Conservation (phyloP, 2,329 filamentous ascomycete species). For the Cordyceps javanica region DNA sequence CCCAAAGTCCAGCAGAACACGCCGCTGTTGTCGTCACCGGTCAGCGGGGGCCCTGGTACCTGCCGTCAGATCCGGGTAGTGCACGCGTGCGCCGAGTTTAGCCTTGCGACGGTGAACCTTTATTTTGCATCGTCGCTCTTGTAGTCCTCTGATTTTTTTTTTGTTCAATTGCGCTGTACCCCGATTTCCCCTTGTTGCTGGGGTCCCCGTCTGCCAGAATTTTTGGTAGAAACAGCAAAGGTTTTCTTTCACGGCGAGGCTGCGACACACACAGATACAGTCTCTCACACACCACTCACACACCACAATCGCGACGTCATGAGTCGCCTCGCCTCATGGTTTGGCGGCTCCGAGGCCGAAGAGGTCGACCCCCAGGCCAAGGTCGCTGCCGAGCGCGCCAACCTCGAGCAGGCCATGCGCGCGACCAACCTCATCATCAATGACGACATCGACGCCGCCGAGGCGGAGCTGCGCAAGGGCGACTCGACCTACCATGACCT, state of each 20-base stretch:
- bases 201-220: too few relatives aligned
- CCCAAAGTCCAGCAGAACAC: background rate
- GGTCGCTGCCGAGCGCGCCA: slow-evolving; percentile 40
- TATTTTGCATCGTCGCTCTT: background rate
- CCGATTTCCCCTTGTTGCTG: background rate
- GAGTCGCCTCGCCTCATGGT: slow-evolving; percentile 46
- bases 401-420: slow-evolving; percentile 55
- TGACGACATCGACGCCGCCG: slow-evolving; percentile 82
- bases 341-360: slow-evolving; percentile 34
- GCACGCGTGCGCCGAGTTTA: background rate
- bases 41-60: background rate
- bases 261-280: too few relatives aligned
- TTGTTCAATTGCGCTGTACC: background rate
- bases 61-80: slow-evolving; percentile 5
- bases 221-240: too few relatives aligned
- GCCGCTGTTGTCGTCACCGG: background rate
- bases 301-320: slow-evolving; percentile 24
- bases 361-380: slow-evolving; percentile 24
- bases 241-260: too few relatives aligned
- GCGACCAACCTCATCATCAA: slow-evolving; percentile 74
- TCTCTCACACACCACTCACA: background rate
- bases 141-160: background rate
- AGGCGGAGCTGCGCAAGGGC: slow-evolving; percentile 63
- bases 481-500: slow-evolving; percentile 85
- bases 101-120: background rate